Base-by-base conservation (phyloP, 2,329 filamentous ascomycete species). In the Monilinia vaccinii-corymbosi region DNA sequence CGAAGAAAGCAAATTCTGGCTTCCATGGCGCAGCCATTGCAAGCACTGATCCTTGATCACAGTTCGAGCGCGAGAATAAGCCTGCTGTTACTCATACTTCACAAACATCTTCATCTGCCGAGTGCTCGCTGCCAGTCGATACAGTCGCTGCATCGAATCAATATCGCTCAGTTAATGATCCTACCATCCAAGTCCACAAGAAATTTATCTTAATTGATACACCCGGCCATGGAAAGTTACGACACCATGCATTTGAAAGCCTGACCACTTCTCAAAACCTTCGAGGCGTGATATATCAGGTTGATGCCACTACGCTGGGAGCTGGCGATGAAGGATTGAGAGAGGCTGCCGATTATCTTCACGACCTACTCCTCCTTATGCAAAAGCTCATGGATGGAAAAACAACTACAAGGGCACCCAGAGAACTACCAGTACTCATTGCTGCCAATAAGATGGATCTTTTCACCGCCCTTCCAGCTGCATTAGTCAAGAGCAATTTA, bases 401-500 rank as follows among this genome's bases (percentile, higher is more conserved):
- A 44, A 84, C 80, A 64, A 79, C 79, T 1, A 77, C 79, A 49
- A 86, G 84, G 67, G 78, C 77, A 0, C 80, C 82, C 0, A 75
- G 78, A 25, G 78, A 82, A 25, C 79, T 94, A 10, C 85, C 89
- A 0, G 80, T 99, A 9, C 79, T 99, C 40, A 78, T 99, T 38
- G 92, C 91, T 1, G 92, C 91, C 58, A 99, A 97, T 75, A 99
- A 99, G 79, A 82, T 91, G 71, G 94, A 99, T 73, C 79, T 99
- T 1, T 99, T 99, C 72, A 97, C 94, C 0, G 91, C 93, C 9
- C 76, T 97, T 56, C 94, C 94, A 0, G 83, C 89, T 0, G 80
- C 82, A 7, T 78, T 95, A 36, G 89, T 97, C 61, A 87, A 83
- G 73, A 79, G 80, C 57, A 83, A 82, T 64, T 78, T 99, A 16